Conservation (phyloP, 352 stramenopile species). For the Aphanomyces cochlioides region DNA sequence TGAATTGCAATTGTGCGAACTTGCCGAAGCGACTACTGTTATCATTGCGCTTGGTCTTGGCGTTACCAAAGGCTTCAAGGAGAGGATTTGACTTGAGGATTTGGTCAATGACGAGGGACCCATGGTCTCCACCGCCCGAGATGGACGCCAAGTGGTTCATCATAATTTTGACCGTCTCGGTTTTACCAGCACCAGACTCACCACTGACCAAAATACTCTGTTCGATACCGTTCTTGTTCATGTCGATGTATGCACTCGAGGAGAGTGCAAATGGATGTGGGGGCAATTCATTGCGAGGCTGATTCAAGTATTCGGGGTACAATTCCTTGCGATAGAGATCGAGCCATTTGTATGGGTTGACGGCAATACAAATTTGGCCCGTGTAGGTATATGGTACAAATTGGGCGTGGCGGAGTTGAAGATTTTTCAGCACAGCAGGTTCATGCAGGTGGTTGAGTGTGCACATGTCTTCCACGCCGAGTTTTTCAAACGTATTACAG, state of each 20-base stretch:
- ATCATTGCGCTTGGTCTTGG: constrained; percentile 82
- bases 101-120: constrained; percentile 73
- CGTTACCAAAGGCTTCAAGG: constrained; percentile 74
- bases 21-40: constrained; percentile 80
- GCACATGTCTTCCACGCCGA: constrained; percentile 73
- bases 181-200: constrained; percentile 69
- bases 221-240: constrained; percentile 70
- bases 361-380: constrained; percentile 71
- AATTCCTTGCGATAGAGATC: constrained; percentile 64
- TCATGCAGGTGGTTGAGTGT: constrained; percentile 79
- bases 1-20: constrained; percentile 77
- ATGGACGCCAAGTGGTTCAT: constrained; percentile 80
- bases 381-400: constrained; percentile 80
- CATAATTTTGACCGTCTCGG: constrained; percentile 89
- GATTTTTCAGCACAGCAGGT: constrained; percentile 69
- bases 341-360: constrained; percentile 81
- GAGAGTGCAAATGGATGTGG: constrained; percentile 74
- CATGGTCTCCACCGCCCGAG: constrained; percentile 57
- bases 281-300: constrained; percentile 47
- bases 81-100: constrained; percentile 74
- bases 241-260: constrained; percentile 61
- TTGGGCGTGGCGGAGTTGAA: constrained; percentile 64
- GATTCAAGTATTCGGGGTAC: constrained; percentile 60
- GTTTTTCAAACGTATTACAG: constrained; percentile 66
- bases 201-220: constrained; percentile 77